Percentiles rank a stretch among this genome's conserved stretches.
Evolutionary conservation across 2,329 filamentous ascomycete genomes (phyloP).

Genomic region (Clonostachys solani): DNA sequence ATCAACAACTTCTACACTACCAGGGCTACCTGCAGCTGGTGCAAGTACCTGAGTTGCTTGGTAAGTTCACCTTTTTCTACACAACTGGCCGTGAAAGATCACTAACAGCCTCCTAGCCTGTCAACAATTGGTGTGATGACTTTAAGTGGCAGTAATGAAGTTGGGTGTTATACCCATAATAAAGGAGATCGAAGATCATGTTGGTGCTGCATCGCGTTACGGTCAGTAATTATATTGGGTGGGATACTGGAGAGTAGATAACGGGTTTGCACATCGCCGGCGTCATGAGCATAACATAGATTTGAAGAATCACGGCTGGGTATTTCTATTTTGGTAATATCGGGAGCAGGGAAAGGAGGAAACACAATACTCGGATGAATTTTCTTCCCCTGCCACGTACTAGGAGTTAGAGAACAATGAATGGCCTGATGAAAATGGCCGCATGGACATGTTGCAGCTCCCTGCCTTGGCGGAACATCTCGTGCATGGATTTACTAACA

Average conservation of each 20-base stretch:
- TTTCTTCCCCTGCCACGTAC: too few species aligned
- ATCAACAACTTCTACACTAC: slow-evolving; percentile 88
- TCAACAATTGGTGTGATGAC: slow-evolving; percentile 64
- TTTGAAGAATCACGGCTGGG: too few species aligned
- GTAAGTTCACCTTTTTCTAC: slow-evolving; percentile 49
- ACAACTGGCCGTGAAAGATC: not conserved
- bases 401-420: too few species aligned
- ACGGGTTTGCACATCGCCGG: not conserved
- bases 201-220: not conserved
- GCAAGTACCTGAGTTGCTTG: slow-evolving; percentile 90
- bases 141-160: slow-evolving; percentile 13
- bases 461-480: too few species aligned
- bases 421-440: too few species aligned
- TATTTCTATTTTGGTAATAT: too few species aligned
- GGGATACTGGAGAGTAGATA: not conserved
- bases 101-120: slow-evolving; percentile 38
- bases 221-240: not conserved
- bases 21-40: slow-evolving; percentile 76
- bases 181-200: not conserved
- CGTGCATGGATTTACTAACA: too few species aligned
- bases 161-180: not conserved
- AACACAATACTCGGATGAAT: too few species aligned
- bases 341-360: too few species aligned
- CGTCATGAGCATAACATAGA: not conserved
- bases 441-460: too few species aligned